phyloP scores from a whole-genome alignment of 495 filamentous ascomycete genomes.

The Lentithecium fluviatile region DNA sequence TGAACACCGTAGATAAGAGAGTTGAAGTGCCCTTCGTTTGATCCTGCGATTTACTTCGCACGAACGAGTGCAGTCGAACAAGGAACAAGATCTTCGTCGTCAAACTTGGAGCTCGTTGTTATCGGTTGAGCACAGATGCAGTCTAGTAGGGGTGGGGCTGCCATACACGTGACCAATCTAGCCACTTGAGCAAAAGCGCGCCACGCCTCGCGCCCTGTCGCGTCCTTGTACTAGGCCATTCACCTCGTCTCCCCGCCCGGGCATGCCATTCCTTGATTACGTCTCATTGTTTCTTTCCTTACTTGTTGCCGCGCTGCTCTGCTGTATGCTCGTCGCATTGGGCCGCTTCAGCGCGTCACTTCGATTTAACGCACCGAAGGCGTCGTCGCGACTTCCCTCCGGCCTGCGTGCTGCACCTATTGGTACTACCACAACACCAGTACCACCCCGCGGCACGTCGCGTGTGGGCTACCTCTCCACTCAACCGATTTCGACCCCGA shows the following conservation, averaged over 20 bases:
- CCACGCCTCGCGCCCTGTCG: background rate
- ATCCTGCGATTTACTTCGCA: too few species aligned
- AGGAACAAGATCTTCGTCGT: too few species aligned
- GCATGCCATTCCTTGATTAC: slow-evolving; percentile 11
- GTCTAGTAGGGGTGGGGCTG: background rate
- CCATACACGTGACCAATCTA: slow-evolving; percentile 12
- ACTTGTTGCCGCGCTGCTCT: slow-evolving; percentile 13
- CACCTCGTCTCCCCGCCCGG: background rate
- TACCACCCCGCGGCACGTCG: slow-evolving; percentile 4
- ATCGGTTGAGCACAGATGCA: too few species aligned
- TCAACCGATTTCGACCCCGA: slow-evolving; percentile 11
- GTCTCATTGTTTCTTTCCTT: slow-evolving; percentile 29
- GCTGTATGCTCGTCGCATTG: slow-evolving; percentile 36
- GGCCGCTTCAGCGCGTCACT: slow-evolving; percentile 23
- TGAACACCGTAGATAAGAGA: too few species aligned
- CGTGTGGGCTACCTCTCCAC: too few species aligned
- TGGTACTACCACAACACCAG: background rate
- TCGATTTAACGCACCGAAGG: slow-evolving; percentile 17
- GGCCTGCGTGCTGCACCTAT: too few species aligned
- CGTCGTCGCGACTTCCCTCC: background rate
- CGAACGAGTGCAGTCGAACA: too few species aligned
- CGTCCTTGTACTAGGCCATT: slow-evolving; percentile 7
- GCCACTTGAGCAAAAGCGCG: background rate
- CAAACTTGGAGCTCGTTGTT: too few species aligned
- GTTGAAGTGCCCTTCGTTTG: too few species aligned